These are phyloP conservation scores for Colletotrichum cordylinicola DNA, from an alignment of 2,329 filamentous ascomycete species.

Conservation along the genomic window DNA sequence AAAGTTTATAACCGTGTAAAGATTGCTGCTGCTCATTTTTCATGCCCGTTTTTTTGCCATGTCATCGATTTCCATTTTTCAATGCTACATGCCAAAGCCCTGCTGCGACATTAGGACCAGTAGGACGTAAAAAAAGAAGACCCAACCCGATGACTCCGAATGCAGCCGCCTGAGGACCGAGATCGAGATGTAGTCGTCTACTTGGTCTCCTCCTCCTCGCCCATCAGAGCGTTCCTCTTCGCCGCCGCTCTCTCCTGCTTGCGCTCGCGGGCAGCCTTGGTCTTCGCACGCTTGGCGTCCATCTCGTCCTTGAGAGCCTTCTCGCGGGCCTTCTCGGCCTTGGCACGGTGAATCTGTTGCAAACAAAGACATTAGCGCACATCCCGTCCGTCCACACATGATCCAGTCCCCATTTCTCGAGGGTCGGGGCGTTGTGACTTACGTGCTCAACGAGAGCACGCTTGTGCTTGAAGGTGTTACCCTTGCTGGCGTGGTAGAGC, in stretches of 20 bases:
- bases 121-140: constrained; percentile 52
- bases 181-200: constrained; percentile 50
- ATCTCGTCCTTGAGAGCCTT: constrained; percentile 97
- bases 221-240: constrained; percentile 88
- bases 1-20: constrained; percentile 11
- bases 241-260: constrained; percentile 89
- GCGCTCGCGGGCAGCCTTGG: constrained; percentile 99
- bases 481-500: constrained; percentile 99
- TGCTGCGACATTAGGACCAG: constrained; percentile 55
- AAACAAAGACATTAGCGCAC: neutral
- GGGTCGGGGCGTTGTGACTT: constrained; percentile 55
- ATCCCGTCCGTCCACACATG: neutral
- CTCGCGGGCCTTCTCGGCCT: constrained; percentile 99
- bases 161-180: constrained; percentile 58
- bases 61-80: constrained; percentile 53
- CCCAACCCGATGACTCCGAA: constrained; percentile 66
- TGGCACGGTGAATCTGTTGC: constrained; percentile 96
- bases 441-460: constrained; percentile 99
- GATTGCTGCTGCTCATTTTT: constrained; percentile 25
- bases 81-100: constrained; percentile 64
- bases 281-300: constrained; percentile 99
- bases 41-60: constrained; percentile 23
- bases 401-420: neutral
- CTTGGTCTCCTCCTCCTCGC: constrained; percentile 68
- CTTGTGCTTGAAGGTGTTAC: constrained; percentile 99